phyloP scores from a whole-genome alignment of 495 filamentous ascomycete genomes.

The Annulohypoxylon maeteangense region DNA sequence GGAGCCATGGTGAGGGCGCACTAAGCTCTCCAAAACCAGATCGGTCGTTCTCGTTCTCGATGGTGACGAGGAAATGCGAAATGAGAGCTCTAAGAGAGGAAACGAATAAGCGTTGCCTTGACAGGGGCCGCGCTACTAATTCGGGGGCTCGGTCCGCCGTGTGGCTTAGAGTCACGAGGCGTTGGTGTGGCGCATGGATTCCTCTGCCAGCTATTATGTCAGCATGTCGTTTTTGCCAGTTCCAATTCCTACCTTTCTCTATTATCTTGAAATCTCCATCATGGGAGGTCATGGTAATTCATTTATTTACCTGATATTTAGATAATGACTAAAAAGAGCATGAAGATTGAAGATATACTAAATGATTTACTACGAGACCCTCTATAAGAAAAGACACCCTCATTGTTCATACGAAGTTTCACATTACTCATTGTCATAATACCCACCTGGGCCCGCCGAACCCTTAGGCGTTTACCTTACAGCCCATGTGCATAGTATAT shows the following conservation, averaged over 20 bases:
- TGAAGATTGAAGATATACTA: too few relatives aligned
- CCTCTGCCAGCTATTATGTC: neutral
- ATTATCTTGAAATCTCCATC: too few relatives aligned
- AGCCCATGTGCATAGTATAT: too few relatives aligned
- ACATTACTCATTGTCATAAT: too few relatives aligned
- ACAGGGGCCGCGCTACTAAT: constrained; percentile 29
- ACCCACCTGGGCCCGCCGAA: too few relatives aligned
- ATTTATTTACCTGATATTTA: too few relatives aligned
- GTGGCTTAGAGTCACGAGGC: constrained; percentile 44
- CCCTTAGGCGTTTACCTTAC: too few relatives aligned
- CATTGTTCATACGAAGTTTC: too few relatives aligned
- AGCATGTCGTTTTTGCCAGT: constrained; percentile 23
- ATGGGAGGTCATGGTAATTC: too few relatives aligned
- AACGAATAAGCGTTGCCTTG: constrained; percentile 33
- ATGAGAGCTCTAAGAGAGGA: constrained; percentile 13
- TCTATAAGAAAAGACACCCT: too few relatives aligned
- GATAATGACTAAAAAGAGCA: too few relatives aligned
- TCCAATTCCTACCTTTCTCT: neutral
- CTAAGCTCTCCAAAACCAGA: constrained; percentile 37
- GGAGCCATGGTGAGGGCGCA: constrained; percentile 60
- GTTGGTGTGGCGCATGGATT: constrained; percentile 23
- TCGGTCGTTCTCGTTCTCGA: constrained; percentile 35
- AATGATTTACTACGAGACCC: too few relatives aligned
- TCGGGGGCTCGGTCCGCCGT: neutral
- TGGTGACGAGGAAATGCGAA: constrained; percentile 36